phyloP scores from a whole-genome alignment of 495 filamentous ascomycete species.

The Talaromyces thailandensis region DNA sequence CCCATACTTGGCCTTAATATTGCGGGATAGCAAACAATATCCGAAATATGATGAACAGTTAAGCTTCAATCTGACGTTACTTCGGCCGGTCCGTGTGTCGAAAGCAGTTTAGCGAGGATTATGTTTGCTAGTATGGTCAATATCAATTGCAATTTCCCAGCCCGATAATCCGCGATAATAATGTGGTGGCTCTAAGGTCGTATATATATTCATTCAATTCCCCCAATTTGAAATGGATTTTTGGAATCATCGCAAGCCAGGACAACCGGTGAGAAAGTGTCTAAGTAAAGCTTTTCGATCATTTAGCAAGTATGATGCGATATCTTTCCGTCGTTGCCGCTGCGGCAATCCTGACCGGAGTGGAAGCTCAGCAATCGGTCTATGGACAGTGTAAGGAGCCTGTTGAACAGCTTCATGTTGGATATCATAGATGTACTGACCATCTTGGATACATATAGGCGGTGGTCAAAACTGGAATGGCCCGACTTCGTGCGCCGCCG shows the following conservation, averaged over 20 bases:
- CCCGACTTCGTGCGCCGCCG: background rate
- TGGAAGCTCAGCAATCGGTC: constrained; percentile 3
- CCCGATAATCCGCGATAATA: constrained; percentile 2
- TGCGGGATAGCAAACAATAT: background rate
- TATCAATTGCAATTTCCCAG: background rate
- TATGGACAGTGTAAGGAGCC: background rate
- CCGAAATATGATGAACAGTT: background rate
- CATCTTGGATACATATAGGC: background rate
- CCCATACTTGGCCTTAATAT: background rate
- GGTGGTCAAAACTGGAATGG: background rate
- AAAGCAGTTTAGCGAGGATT: background rate
- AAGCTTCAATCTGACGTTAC: background rate
- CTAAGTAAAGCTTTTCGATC: background rate
- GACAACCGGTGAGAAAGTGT: background rate
- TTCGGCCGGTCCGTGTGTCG: background rate
- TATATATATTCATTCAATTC: background rate
- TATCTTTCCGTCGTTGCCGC: background rate
- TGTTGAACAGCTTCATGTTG: background rate
- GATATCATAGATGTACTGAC: background rate
- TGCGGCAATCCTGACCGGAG: background rate
- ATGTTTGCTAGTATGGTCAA: background rate
- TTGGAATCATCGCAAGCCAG: background rate
- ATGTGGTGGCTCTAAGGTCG: background rate
- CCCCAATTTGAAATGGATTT: background rate
- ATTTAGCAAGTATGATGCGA: background rate